Evolutionary conservation across 2,329 filamentous ascomycete species (phyloP), one percentile per base, ranked within the genome.

Genomic region (Neofusicoccum laricinum): DNA sequence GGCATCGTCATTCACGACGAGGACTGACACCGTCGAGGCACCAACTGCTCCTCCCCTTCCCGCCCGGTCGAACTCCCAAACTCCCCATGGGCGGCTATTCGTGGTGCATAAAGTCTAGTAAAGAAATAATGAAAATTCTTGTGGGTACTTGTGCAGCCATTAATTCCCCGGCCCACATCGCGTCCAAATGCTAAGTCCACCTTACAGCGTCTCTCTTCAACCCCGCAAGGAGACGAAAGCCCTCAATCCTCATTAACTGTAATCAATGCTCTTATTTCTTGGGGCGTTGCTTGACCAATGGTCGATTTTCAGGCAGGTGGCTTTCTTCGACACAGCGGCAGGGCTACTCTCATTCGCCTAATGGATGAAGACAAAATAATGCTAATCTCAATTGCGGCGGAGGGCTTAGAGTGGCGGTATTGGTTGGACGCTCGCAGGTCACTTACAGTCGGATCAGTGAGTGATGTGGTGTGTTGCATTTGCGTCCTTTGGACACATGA

Each of bases 1-100:
- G 91, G 92, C 2, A 82, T 96, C 17, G 86, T 93, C 68, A 93
- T 96, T 69, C 90, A 93, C 73, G 92, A 95, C 67, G 90, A 93
- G 40, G 55, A 59, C 41, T 59, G 55, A 59, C 30, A 41, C 17
- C 34, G 40, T 30, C n/a, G 12, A 11, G n/a, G 25, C 15, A 19
- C 15, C 40, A 32, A 15, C 34, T 17, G 11, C 41, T 21, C 30
- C n/a, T 21, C 41, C 25, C 14, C 19, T 15, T 19, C 25, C 25
- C 14, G 10, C 21, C 30, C 32, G 6, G n/a, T 19, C 15, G 25
- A 30, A 30, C 7, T 30, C 5, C 25, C 25, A 30, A 30, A 6
- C 25, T 6, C 25, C 25, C 5, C 25, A 30, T 30, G 25, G 25
- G 5, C 7, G 15, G 15, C 4, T 12, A 4, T 34, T 10, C 10